Conservation (phyloP, 495 filamentous ascomycete species). For the Aspergillus leporis region DNA sequence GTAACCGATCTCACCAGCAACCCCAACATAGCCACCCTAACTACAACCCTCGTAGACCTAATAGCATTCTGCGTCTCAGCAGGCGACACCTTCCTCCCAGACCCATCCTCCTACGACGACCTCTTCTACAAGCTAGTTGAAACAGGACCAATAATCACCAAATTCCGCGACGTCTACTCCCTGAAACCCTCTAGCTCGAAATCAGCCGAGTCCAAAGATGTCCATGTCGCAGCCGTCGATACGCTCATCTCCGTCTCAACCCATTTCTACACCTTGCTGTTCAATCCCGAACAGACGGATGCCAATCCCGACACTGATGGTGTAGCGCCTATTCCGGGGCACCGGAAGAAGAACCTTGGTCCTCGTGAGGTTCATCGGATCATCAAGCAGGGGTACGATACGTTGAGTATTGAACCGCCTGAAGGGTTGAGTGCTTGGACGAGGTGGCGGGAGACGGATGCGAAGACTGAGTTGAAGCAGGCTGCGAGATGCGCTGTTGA, state of each 20-base stretch:
- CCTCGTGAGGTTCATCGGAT: constrained; percentile 84
- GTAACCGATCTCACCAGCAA: constrained; percentile 67
- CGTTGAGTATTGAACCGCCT: constrained; percentile 79
- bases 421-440: constrained; percentile 83
- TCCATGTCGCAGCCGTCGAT: constrained; percentile 62
- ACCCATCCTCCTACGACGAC: constrained; percentile 86
- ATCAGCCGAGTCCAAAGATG: constrained; percentile 23
- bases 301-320: constrained; percentile 31
- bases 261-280: constrained; percentile 84
- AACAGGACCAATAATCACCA: constrained; percentile 76
- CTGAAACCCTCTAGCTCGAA: constrained; percentile 22
- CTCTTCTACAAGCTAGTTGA: constrained; percentile 98
- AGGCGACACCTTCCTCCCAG: constrained; percentile 92
- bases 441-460: constrained; percentile 66
- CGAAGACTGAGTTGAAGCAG: constrained; percentile 74
- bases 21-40: constrained; percentile 56
- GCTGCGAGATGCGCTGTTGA: constrained; percentile 72
- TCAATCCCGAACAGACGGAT: constrained; percentile 53
- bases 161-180: constrained; percentile 76
- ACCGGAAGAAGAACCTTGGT: constrained; percentile 63
- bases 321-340: constrained; percentile 33
- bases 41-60: constrained; percentile 68
- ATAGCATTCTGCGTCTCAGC: constrained; percentile 81
- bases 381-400: constrained; percentile 96
- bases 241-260: constrained; percentile 80